Percentiles rank a stretch among this genome's conserved stretches.
Evolutionary conservation across 768 basidiomycete genomes (phyloP).

Genomic region (Suillus placidus): DNA sequence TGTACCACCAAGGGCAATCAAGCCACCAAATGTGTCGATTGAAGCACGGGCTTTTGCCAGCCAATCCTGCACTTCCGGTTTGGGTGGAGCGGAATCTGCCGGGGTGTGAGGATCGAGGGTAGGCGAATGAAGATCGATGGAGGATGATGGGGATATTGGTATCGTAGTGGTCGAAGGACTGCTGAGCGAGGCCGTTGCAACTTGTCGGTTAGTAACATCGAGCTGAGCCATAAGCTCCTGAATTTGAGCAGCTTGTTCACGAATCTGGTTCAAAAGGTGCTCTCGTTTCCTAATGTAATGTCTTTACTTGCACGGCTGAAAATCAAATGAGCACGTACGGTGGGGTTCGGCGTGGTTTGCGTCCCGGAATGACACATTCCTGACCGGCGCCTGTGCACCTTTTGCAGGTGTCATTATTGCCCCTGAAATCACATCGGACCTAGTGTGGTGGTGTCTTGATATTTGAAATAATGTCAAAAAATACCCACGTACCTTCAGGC

Average conservation of each 20-base stretch:
- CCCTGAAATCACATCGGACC: constrained; percentile 78
- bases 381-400: constrained; percentile 72
- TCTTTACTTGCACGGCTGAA: neutral
- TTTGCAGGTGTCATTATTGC: constrained; percentile 73
- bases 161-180: constrained; percentile 35
- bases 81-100: constrained; percentile 33
- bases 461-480: neutral
- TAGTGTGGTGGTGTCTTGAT: constrained; percentile 35
- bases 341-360: constrained; percentile 76
- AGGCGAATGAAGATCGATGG: constrained; percentile 32
- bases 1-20: constrained; percentile 65
- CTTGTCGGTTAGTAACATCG: constrained; percentile 45
- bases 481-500: constrained; percentile 42
- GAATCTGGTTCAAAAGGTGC: constrained; percentile 74
- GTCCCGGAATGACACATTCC: constrained; percentile 81
- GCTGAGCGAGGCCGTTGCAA: constrained; percentile 18
- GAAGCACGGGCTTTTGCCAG: constrained; percentile 72
- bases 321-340: constrained; percentile 54
- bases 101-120: constrained; percentile 27
- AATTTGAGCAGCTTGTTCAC: constrained; percentile 73
- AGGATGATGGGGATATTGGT: constrained; percentile 37
- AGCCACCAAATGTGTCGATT: constrained; percentile 66
- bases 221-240: constrained; percentile 71
- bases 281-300: constrained; percentile 67
- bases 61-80: constrained; percentile 74